Evolutionary conservation across 306 rosid genomes (phyloP).

Genomic region (Prunus persica): DNA sequence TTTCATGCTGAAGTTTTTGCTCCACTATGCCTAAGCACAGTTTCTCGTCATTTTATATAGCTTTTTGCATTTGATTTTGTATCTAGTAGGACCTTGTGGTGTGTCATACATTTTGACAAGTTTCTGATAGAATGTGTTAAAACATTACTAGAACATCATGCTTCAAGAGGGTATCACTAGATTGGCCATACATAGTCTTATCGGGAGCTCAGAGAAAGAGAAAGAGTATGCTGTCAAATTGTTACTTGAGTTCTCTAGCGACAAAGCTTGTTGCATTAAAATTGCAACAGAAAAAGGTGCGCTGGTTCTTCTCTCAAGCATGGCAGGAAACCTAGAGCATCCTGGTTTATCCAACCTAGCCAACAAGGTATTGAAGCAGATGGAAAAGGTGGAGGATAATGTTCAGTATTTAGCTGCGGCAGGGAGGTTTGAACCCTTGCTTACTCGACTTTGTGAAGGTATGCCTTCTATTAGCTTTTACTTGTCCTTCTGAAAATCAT

Average conservation of each 20-base stretch:
- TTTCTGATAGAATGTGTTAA: conserved; percentile 15
- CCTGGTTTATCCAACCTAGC: conserved; percentile 49
- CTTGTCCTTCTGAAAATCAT: background rate
- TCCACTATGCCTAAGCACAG: background rate
- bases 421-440: conserved; percentile 58
- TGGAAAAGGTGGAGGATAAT: conserved; percentile 49
- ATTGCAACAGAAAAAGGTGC: conserved; percentile 66
- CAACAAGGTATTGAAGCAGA: conserved; percentile 47
- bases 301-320: conserved; percentile 55
- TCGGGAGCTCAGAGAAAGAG: conserved; percentile 57
- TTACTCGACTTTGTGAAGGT: conserved; percentile 44
- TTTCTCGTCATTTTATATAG: background rate
- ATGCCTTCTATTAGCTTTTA: conserved; percentile 9
- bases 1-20: background rate
- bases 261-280: conserved; percentile 49
- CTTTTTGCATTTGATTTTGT: background rate
- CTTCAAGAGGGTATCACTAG: conserved; percentile 52
- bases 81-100: background rate
- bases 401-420: conserved; percentile 49
- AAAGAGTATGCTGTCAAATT: conserved; percentile 54
- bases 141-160: conserved; percentile 41
- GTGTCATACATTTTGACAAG: background rate
- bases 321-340: conserved; percentile 45
- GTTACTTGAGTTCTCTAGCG: conserved; percentile 48
- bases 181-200: conserved; percentile 63